Percentiles rank a stretch among this genome's conserved stretches.
phyloP scores from a whole-genome alignment of 2,329 filamentous ascomycete species.

The Colletotrichum australisinense region DNA sequence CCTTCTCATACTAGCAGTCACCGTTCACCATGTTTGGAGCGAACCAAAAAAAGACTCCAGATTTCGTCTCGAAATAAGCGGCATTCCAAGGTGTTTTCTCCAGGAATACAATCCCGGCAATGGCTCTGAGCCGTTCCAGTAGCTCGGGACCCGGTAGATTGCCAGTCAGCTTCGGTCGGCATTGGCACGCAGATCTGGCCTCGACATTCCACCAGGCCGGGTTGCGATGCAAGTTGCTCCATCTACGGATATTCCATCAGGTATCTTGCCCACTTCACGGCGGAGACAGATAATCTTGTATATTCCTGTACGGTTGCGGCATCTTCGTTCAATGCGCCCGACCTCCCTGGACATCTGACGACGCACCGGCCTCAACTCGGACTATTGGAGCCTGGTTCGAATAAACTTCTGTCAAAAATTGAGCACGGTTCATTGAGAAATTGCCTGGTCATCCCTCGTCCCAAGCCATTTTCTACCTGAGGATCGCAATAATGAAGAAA shows the following conservation, averaged over 20 bases:
- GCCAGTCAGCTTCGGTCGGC: neutral
- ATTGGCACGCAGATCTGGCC: neutral
- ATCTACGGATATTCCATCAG: neutral
- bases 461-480: neutral
- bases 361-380: neutral
- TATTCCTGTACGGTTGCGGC: neutral
- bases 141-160: constrained; percentile 3
- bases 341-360: neutral
- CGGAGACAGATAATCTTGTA: neutral
- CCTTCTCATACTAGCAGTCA: neutral
- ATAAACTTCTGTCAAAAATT: neutral
- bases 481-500: neutral
- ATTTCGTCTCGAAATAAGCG: neutral
- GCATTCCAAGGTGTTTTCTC: neutral
- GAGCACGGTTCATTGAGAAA: neutral
- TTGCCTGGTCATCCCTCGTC: neutral
- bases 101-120: neutral
- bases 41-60: neutral
- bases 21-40: neutral
- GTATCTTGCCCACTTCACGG: neutral
- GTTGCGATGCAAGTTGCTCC: neutral
- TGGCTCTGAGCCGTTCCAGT: constrained; percentile 1
- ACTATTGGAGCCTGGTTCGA: neutral
- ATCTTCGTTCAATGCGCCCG: neutral
- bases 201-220: neutral